Base-by-base conservation (phyloP, 148 eudicot species). In the Vaccinium macrocarpon region DNA sequence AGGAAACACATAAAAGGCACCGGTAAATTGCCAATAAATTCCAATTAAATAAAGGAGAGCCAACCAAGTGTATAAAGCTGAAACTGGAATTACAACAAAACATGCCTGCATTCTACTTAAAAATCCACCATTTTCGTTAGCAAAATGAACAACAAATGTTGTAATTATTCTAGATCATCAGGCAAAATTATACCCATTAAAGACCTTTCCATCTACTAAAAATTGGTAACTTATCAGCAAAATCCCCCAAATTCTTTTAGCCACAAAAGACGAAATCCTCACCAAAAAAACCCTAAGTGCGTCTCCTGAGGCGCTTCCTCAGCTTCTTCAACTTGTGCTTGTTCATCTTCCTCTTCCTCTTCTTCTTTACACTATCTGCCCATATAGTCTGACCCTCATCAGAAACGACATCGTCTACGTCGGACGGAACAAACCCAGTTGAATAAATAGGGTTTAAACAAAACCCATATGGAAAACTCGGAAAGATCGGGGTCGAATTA, bases 281-380 rank as follows among this genome's bases (percentile, higher is more conserved):
- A 77, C 80, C 80, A 23, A 50, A 51, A 6, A 23, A 50, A 55
- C 71, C 55, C 53, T 75, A 86, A 8, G 84, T 85, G 18, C 4
- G 85, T 81, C 29, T 86, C 80, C 90, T 81, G 35, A 86, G 81
- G n/a, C 93, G 84, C 87, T 88, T 89, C 80, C 91, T 87, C 27
- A 91, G 88, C 89, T 91, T 91, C 90, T 83, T 91, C 82, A 85
- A 75, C 88, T 91, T 91, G 82, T 89, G 93, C 90, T 91, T 91
- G 82, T 91, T 91, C 93, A 91, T 91, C 89, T 90, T 90, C 89
- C 35, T 88, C 85, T 90, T 90, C 77, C 91, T 84, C 86, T 90
- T 90, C 85, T 88, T 90, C 91, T 90, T 90, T 59, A 88, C 90
- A 79, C 91, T 88, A 57, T 90, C 91, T 18, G 90, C 90, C 86